Percentiles rank a stretch among this genome's conserved stretches.
phyloP scores from a whole-genome alignment of 768 basidiomycete genomes.

The Rossbeevera mucosa region DNA sequence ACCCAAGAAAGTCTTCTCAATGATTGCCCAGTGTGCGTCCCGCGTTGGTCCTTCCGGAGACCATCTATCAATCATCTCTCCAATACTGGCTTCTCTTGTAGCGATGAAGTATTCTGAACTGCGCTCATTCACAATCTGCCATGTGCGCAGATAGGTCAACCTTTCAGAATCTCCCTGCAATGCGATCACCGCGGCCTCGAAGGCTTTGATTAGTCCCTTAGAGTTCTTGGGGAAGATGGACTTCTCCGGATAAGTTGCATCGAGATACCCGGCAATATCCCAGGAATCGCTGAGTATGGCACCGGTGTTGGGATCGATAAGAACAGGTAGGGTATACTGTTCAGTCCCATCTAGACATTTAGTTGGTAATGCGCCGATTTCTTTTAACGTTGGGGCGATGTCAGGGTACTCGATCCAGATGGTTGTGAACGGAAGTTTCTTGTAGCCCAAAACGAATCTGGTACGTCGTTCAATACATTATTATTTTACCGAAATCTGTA shows the following conservation, averaged over 20 bases:
- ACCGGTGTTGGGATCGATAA: constrained; percentile 31
- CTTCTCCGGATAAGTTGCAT: constrained; percentile 32
- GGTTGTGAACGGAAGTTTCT: constrained; percentile 32
- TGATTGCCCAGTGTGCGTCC: constrained; percentile 25
- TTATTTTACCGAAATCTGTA: background rate
- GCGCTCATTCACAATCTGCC: constrained; percentile 28
- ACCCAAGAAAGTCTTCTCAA: constrained; percentile 12
- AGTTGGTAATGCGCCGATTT: constrained; percentile 24
- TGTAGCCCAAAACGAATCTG: constrained; percentile 31
- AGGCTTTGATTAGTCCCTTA: constrained; percentile 19
- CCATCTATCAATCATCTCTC: constrained; percentile 37
- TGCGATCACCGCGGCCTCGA: constrained; percentile 7
- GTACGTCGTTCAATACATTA: background rate
- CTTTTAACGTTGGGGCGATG: constrained; percentile 23
- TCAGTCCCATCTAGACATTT: constrained; percentile 17
- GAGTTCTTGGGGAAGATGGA: constrained; percentile 24
- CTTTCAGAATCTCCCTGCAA: constrained; percentile 4
- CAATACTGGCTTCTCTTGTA: constrained; percentile 32
- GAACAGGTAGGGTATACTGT: constrained; percentile 31
- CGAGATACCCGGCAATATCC: constrained; percentile 34
- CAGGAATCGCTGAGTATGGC: constrained; percentile 29
- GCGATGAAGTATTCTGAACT: constrained; percentile 37
- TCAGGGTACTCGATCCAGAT: constrained; percentile 35
- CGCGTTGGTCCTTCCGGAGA: constrained; percentile 33
- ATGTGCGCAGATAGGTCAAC: constrained; percentile 19